Evolutionary conservation across 1,284 basidiomycete genomes (phyloP), one percentile per base, ranked within the genome.

Genomic region (Anthracocystis walkeri): DNA sequence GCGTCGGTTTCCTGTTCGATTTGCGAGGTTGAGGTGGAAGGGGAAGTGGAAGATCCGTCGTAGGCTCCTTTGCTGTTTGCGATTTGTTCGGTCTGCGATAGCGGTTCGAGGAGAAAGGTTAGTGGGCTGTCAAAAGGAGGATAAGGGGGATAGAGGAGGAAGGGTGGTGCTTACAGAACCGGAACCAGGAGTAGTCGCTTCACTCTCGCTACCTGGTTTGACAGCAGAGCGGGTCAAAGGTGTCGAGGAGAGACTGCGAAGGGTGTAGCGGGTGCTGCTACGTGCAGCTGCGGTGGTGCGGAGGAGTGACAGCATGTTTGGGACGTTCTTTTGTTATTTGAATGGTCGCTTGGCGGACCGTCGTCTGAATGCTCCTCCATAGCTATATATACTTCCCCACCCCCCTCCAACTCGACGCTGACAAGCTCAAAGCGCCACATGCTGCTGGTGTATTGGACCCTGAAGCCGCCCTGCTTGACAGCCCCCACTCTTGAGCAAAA

Each of bases 1-100:
- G 60, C 61, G 4, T 53, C 18, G 31, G 63, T 70, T 27, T 75
- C 67, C 25, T 20, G 0, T 31, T 70, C 56, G 50, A 75, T 75
- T n/a, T 58, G 10, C 8, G 10, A 11, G 16, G 73, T 48, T 0
- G 73, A 59, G 1, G 46, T 7, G 29, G 63, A 8, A 0, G 67
- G 73, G 50, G 46, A 48, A 20, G 73, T 41, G 16, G 25, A 42
- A 10, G 35, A 21, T 11, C 67, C 64, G 45, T 66, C 63, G 58
- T 75, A 75, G 3, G 73, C 73, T 33, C 56, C 44, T 10, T 52
- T 1, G 27, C 38, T 60, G 64, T 75, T 49, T 20, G 73, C 73
- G 21, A 75, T 75, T 5, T 75, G 57, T 44, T 75, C 73, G 4
- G 73, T 75, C 72, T 75, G 48, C n/a, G n/a, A n/a, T n/a, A n/a